Base-by-base conservation (phyloP, 768 basidiomycete genomes). In the Boletus vinaceobasis region DNA sequence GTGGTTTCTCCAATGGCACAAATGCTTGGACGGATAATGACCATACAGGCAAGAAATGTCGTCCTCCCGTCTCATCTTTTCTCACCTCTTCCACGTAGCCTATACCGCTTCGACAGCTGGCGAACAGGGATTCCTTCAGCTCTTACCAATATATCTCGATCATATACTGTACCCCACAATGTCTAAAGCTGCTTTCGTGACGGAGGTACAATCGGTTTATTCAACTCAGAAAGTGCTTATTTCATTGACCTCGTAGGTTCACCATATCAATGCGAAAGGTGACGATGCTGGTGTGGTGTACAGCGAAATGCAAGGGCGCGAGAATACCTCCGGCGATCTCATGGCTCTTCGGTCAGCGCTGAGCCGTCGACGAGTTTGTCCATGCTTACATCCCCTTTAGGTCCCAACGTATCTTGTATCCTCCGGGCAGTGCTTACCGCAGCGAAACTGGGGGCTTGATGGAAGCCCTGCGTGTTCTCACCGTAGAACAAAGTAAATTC, bases 21-120 rank as follows among this genome's bases (percentile, higher is more conserved):
- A 97, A 98, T 69, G 96, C 96, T 1, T 99, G 96, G 97, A 98
- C 97, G 4, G 96, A 90, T 65, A 94, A 83, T 42, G 92, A 93
- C 65, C 87, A 97, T 65, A 97, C 95, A 43, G 70, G 70, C 40
- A 44, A 59, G 52, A 19, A 10, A 21, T 4, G 5, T 27, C n/a
- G 3, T 43, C 15, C 15, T n/a, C 15, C 7, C 4, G 13, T 31
- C 38, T 3, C 33, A n/a, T 23, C 31, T 14, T 49, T 32, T 15
- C 33, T 58, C 31, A 52, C 45, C 5, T 46, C 17, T 48, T 44
- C 31, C 36, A 26, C 5, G 4, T 26, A 71, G 92, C 92, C 9
- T 99, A 98, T 69, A 98, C 97, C 10, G 87, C 96, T 52, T 88
- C 90, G 4, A 98, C 96, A 9, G 97, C 97, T 13, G 97, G 97